phyloP scores from a whole-genome alignment of 148 eudicot genomes.

The Dysphania ambrosioides region DNA sequence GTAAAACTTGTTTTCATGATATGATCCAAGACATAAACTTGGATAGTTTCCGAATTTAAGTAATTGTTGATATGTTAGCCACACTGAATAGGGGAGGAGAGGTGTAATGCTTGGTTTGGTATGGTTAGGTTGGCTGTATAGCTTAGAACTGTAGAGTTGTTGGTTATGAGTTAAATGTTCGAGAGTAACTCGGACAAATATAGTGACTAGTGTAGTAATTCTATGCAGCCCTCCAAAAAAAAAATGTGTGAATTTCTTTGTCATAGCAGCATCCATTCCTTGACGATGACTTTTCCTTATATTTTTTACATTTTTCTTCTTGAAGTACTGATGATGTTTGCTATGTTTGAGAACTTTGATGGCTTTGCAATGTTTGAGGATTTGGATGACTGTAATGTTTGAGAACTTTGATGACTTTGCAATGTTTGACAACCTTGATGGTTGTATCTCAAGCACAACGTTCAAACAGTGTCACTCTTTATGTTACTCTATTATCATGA shows the following conservation, averaged over 20 bases:
- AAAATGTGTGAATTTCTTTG: conserved; percentile 3
- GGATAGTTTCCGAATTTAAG: no score
- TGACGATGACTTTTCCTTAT: background rate
- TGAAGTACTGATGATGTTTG: background rate
- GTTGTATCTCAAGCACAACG: background rate
- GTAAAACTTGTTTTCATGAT: no score
- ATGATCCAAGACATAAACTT: no score
- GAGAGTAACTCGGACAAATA: conserved; percentile 10
- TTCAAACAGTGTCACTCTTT: no score
- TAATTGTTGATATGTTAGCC: no score
- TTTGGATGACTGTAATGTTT: no score
- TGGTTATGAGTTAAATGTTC: conserved; percentile 11
- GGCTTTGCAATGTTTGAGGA: no score
- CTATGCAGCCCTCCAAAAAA: conserved; percentile 8
- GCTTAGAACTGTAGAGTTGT: conserved; percentile 13
- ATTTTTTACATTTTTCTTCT: background rate
- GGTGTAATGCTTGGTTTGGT: no score
- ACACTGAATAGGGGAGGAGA: no score
- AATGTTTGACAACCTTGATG: no score
- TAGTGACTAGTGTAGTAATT: conserved; percentile 11
- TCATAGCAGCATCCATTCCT: conserved; percentile 4
- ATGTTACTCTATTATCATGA: no score
- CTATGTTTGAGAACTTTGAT: background rate
- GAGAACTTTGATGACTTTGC: no score
- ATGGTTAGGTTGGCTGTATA: conserved; percentile 19